Evolutionary conservation across 495 filamentous ascomycete genomes (phyloP).

Genomic region (Aspergillus nanangensis): DNA sequence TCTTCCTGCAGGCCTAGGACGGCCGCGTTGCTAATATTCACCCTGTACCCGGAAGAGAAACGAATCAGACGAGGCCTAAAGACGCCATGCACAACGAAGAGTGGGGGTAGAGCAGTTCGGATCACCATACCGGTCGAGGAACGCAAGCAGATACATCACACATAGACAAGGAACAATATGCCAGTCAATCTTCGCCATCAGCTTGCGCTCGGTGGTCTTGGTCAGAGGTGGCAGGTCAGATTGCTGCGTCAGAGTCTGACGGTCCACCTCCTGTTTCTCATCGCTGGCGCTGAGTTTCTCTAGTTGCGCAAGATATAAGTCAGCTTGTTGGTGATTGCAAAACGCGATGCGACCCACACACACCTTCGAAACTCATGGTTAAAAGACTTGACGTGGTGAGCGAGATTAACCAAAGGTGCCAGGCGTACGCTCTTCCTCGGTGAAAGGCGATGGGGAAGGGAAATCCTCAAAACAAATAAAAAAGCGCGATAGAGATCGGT

Average conservation of each 20-base stretch:
- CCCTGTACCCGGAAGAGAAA: conserved; percentile 27
- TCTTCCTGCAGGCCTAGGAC: conserved; percentile 61
- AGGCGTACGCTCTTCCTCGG: too few species aligned
- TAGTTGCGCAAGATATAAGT: neutral
- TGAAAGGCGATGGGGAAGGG: neutral
- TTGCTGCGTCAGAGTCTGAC: conserved; percentile 17
- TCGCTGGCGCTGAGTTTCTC: conserved; percentile 9
- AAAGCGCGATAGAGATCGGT: too few species aligned
- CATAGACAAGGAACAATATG: conserved; percentile 78
- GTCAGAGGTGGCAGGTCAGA: conserved; percentile 30
- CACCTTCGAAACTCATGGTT: conserved; percentile 1
- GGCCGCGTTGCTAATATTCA: conserved; percentile 66
- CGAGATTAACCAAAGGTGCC: neutral
- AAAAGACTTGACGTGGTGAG: neutral
- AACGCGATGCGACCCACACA: neutral
- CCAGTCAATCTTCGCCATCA: conserved; percentile 75
- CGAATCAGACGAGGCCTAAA: neutral
- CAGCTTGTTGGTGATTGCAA: neutral
- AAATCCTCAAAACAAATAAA: too few species aligned
- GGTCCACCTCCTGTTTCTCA: conserved; percentile 19
- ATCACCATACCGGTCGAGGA: conserved; percentile 78
- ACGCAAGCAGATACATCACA: conserved; percentile 80
- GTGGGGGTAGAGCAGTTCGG: too few species aligned
- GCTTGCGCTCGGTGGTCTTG: conserved; percentile 61
- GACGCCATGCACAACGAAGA: neutral